phyloP scores from a whole-genome alignment of 192 early-diverging fungal species.

The Mortierella claussenii region DNA sequence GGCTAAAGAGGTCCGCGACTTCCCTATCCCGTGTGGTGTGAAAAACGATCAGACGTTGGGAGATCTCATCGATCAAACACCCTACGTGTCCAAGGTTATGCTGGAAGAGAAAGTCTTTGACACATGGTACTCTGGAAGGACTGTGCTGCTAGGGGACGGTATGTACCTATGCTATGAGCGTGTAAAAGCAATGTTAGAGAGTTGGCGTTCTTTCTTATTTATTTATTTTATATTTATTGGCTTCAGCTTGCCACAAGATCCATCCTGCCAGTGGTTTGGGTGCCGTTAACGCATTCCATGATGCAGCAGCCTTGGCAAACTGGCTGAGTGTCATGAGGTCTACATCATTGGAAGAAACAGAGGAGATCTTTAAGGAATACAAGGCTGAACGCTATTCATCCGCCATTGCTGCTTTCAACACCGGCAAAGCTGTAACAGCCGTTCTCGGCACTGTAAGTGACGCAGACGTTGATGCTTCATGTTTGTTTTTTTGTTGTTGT shows the following conservation, averaged over 20 bases:
- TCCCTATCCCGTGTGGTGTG: conserved; percentile 4
- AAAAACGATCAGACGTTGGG: background rate
- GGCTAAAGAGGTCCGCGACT: conserved; percentile 16
- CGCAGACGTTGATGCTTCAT: too few species aligned
- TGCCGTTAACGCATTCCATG: conserved; percentile 18
- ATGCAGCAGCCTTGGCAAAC: conserved; percentile 15
- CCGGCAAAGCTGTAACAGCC: too few species aligned
- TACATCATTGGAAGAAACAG: background rate
- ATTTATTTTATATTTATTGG: too few species aligned
- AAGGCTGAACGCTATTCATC: conserved; percentile 1
- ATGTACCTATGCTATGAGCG: too few species aligned
- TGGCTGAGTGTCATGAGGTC: background rate
- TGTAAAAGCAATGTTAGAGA: too few species aligned
- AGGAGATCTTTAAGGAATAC: conserved; percentile 16
- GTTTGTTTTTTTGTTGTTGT: too few species aligned
- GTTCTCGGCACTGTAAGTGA: too few species aligned
- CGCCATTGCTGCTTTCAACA: too few species aligned
- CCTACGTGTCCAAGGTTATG: conserved; percentile 21
- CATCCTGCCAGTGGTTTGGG: conserved; percentile 14
- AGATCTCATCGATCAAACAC: conserved; percentile 12
- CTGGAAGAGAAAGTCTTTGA: conserved; percentile 37
- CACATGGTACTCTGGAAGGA: conserved; percentile 24
- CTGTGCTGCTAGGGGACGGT: conserved; percentile 31
- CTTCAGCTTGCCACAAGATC: too few species aligned
- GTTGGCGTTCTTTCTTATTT: too few species aligned